Conservation (phyloP, 1,284 basidiomycete species). For the Sporisorium graminicola region DNA sequence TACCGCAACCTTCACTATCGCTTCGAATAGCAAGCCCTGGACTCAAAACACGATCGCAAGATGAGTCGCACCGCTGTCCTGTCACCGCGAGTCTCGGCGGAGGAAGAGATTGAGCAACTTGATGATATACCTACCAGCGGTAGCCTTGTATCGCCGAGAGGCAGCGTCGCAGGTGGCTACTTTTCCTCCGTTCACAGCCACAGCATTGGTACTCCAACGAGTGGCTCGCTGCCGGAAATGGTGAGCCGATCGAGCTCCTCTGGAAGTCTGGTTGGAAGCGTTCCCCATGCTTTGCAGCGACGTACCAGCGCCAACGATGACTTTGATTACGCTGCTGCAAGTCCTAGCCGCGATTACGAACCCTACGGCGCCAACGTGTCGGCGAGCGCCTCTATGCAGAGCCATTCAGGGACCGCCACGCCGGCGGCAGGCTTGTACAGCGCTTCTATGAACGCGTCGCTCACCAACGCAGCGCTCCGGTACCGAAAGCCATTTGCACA, state of each 20-base stretch:
- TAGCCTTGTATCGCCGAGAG: neutral
- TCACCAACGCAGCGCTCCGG: conserved; percentile 12
- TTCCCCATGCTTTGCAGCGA: too few species aligned
- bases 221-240: too few species aligned
- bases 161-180: conserved; percentile 2
- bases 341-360: too few species aligned
- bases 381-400: neutral
- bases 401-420: conserved; percentile 6
- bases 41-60: neutral
- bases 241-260: too few species aligned
- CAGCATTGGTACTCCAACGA: too few species aligned
- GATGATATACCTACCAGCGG: conserved; percentile 3
- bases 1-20: too few species aligned
- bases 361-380: too few species aligned
- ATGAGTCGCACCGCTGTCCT: conserved; percentile 14
- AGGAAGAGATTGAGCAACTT: conserved; percentile 33
- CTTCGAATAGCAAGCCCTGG: neutral
- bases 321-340: too few species aligned
- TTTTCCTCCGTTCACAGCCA: neutral
- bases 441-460: conserved; percentile 12
- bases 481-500: conserved; percentile 34
- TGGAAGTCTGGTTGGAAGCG: too few species aligned
- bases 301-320: too few species aligned
- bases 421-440: conserved; percentile 29
- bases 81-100: conserved; percentile 5